Evolutionary conservation across 345 rosid species (phyloP), one percentile per base, ranked within the genome.

Genomic region (Lepidium didymum): DNA sequence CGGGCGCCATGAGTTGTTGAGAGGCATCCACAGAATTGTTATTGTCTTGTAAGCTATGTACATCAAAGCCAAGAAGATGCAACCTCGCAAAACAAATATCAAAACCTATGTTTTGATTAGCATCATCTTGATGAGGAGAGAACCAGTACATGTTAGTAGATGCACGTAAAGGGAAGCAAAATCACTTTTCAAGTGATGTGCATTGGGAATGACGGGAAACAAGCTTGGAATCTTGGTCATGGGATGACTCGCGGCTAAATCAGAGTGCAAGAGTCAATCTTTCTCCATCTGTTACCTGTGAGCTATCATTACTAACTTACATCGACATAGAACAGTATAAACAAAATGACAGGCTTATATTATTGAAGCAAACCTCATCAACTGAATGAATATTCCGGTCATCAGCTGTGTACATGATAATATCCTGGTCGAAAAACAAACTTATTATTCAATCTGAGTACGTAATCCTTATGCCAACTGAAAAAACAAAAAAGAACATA

Each of bases 361-460:
- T 0, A 34, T 5, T 0, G 13, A 56, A 18, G 1, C 62, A 33
- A 70, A 92, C 98, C 97, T 94, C 97, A 64, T 94, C 92, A 25
- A 94, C 97, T 0, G 90, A 87, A 79, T 91, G 96, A 68, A 84
- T 73, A 61, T 91, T 94, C 64, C 82, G 74, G 78, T 80, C 79
- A 79, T 94, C 99, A 64, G 96, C 96, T 50, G 95, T 94, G 83
- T 91, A 94, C 42, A 94, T 80, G n/a, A 82, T 78, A 55, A 81
- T 89, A 84, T 86, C 96, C 97, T 91, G 82, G 34, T 56, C 10
- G 16, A 65, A 15, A 69, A 27, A 36, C 52, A 56, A 49, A 62
- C 64, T 33, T 45, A 40, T 40, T 11, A 46, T 21, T 47, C 55
- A 62, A 33, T 15, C 33, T 14, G 44, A 25, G 18, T 16, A 8